Base-by-base conservation (phyloP, 2,329 filamentous ascomycete genomes). In the Pseudogymnoascus sp. region DNA sequence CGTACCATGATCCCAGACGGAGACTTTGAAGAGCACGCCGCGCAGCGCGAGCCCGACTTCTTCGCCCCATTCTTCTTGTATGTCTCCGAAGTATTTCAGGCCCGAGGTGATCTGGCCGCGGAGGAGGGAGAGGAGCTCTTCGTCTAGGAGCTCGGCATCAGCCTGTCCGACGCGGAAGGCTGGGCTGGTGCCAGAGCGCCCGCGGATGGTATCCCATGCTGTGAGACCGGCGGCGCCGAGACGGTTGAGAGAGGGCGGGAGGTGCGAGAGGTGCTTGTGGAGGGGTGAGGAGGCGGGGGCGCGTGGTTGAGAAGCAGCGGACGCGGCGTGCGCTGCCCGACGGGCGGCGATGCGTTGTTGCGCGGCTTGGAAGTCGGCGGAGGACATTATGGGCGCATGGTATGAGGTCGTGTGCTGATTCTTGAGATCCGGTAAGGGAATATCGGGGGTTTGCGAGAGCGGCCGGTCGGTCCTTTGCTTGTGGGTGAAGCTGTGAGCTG, bases 81-180 rank as follows among this genome's bases (percentile, higher is more conserved):
- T 77, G 14, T 81, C 87, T 57, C 89, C 88, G 68, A 93, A 89
- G 74, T 96, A 95, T 73, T 93, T 96, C 64, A 97, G 78, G 11
- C 87, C 95, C 68, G 97, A 91, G 68, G 86, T 88, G 34, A 95
- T 91, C 76, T 99, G 93, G 5, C 83, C 85, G 73, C 90, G 92
- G 65, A 99, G 79, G 68, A 97, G 81, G n/a, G 85, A 84, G 23
- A 97, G 81, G 54, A 99, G 81, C 77, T 97, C 95, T 73, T 96
- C 91, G 75, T 99, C 95, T 16, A 99, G 82, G 60, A 99, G 80
- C 75, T 97, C 95, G 39, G 95, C 92, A 75, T 99, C 95, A 47
- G 97, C 91, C 77, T 99, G 95, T 29, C 93, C 92, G 29, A 99
- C 95, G 62, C 95, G 87, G 74, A 96, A 97, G 10, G 90, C 88